A percentile compares a stretch with the other conserved stretches of the same genome.
Conservation (phyloP, 768 basidiomycete species). For the Thelephora ganbajun region DNA sequence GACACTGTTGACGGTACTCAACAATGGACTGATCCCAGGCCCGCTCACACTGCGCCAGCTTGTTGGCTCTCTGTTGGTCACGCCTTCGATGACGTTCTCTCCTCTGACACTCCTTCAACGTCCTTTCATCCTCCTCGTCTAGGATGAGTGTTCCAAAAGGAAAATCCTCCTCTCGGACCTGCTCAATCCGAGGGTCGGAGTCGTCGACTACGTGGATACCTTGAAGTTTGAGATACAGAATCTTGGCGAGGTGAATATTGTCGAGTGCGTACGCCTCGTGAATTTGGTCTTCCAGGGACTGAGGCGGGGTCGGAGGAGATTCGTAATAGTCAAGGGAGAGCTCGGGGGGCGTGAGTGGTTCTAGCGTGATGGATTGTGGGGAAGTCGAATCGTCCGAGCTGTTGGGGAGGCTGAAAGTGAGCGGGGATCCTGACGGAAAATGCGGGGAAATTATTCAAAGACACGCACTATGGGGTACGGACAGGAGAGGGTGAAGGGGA, state of each 20-base stretch:
- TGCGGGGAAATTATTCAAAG: neutral
- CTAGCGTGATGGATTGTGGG: conserved; percentile 13
- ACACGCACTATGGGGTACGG: neutral
- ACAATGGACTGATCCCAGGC: conserved; percentile 15
- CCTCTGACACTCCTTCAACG: conserved; percentile 21
- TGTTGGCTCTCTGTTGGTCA: conserved; percentile 17
- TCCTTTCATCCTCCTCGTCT: conserved; percentile 29
- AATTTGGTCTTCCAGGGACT: conserved; percentile 45
- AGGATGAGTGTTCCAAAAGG: conserved; percentile 24
- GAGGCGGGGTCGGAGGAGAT: conserved; percentile 26
- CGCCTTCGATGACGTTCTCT: conserved; percentile 21
- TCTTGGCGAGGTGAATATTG: conserved; percentile 51
- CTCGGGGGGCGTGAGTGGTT: conserved; percentile 14
- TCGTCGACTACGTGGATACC: conserved; percentile 47
- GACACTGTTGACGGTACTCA: conserved; percentile 12
- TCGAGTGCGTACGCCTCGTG: conserved; percentile 56
- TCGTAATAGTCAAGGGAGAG: conserved; percentile 27
- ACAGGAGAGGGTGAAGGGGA: conserved; percentile 1
- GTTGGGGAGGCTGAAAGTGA: neutral
- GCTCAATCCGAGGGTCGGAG: conserved; percentile 48
- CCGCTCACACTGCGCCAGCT: conserved; percentile 13
- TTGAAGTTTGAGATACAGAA: conserved; percentile 43
- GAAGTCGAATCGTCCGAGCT: conserved; percentile 11
- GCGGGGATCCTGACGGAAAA: conserved; percentile 9
- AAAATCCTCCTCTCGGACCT: conserved; percentile 39